Evolutionary conservation across 257 asterid species (phyloP).

Genomic region (Haberlea rhodopensis): DNA sequence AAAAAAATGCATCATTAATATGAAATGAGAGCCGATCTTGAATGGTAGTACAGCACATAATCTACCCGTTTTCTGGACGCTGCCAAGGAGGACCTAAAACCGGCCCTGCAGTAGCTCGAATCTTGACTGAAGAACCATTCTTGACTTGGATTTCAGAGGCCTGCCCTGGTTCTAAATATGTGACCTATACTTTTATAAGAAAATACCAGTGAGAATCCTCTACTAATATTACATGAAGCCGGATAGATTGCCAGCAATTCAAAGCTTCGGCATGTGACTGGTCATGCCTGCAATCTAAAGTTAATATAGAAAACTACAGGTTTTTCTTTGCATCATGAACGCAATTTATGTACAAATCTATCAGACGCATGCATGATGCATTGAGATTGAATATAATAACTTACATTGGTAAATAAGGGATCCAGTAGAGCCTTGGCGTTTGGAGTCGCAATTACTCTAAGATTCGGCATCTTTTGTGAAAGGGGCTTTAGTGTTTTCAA

Average conservation of each 20-base stretch:
- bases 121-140: conserved; percentile 46
- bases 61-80: conserved; percentile 91
- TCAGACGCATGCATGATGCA: no score
- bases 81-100: conserved; percentile 98
- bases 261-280: not conserved
- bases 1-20: not conserved
- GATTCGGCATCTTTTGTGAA: conserved; percentile 60
- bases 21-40: not conserved
- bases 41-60: not conserved
- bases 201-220: not conserved
- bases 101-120: conserved; percentile 89
- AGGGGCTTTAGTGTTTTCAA: conserved; percentile 80
- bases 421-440: conserved; percentile 76
- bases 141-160: conserved; percentile 42
- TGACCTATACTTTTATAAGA: conserved; percentile 45
- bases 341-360: not conserved
- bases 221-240: not conserved
- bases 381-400: conserved; percentile 23
- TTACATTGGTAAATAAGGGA: conserved; percentile 77
- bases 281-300: not conserved
- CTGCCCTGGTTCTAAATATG: conserved; percentile 82
- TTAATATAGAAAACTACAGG: not conserved
- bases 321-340: not conserved
- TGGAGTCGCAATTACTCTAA: conserved; percentile 78
- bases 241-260: not conserved